Evolutionary conservation across 768 basidiomycete genomes (phyloP), one percentile per base, ranked within the genome.

Genomic region (Phaeotremella skinneri): DNA sequence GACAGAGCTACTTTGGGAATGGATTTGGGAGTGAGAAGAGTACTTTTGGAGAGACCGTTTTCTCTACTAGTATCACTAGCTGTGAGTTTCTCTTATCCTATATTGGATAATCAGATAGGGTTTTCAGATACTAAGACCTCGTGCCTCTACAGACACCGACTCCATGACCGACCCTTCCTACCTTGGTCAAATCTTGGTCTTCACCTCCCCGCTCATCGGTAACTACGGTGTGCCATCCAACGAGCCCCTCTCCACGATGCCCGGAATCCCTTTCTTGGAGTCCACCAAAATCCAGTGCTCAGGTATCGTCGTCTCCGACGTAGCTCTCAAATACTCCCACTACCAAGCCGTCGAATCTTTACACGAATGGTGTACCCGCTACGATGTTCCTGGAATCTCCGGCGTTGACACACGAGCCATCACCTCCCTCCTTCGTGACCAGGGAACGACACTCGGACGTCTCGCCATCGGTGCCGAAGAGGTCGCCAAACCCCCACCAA

Each of bases 91-190:
- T 55, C 56, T 52, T 21, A 29, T 13, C 32, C 27, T 52, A 5
- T 53, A 60, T 50, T 30, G 49, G 63, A 53, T 55, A 56, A 62
- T 42, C 43, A 45, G 3, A 49, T 67, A 16, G 29, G 6, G 20
- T 32, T 47, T n/a, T 49, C 39, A 34, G 20, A n/a, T n/a, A 29
- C 1, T 4, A 37, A 43, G 31, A 9, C 27, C 49, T 27, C 29
- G 5, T 9, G 13, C 27, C n/a, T 41, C 26, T 39, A n/a, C 73
- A 94, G 92, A 99, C 77, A 98, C 94, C 48, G 96, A 99, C 79
- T 96, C 91, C 6, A 97, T 99, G 96, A 99, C 96, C 34, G 96
- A 99, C 77, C 96, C 96, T 5, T 98, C 96, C 6, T 98, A 99
- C 79, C 89, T 91, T 31, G 88, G 91, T 51, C 96, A 99, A 79